Base-by-base conservation (phyloP, 2,329 filamentous ascomycete genomes). In the Pseudogymnoascus sp. region DNA sequence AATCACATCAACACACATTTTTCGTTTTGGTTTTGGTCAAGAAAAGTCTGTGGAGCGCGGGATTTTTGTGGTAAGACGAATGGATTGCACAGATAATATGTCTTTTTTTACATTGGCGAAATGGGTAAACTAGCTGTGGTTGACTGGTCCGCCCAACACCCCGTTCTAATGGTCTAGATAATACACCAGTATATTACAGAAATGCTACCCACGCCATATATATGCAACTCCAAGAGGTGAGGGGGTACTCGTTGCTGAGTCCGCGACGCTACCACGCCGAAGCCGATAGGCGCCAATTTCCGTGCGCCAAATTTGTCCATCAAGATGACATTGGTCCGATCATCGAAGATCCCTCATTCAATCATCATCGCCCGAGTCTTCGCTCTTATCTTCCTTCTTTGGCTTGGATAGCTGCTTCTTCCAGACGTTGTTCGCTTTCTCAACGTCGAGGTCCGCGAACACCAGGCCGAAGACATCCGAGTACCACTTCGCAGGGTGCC, bases 401-500 rank as follows among this genome's bases (percentile, higher is more conserved):
- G 78, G 73, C 72, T 72, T 71, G 37, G 69, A 68, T 3, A 74
- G 66, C 61, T 72, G 72, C 53, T 72, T 71, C 65, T 76, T 75
- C 72, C 83, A 82, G 70, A 83, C 80, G 68, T 85, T 84, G 75
- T 90, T 95, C 66, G 89, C 91, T 65, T 84, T 77, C 43, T 88
- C 82, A 65, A 79, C 81, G 76, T 97, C 90, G 16, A 97, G 76
- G 67, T 89, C 80, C 38, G 90, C 87, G 80, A 99, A 99, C 69
- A 97, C 87, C 65, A 96, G 82, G 66, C 93, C 84, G 75, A 97
- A 97, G 60, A 99, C 91, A 68, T 99, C 92, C 5, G 84, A 84
- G 79, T 97, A 99, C 95, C 95, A 99, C 72, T 84, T 87, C 16
- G 93, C 93, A 0, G 95, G 89, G 69, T 88, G 90, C 71, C 96